A percentile compares a stretch with the other conserved stretches of the same genome.
Evolutionary conservation across 768 basidiomycete species (phyloP).

Genomic region (Dentipellis fragilis): DNA sequence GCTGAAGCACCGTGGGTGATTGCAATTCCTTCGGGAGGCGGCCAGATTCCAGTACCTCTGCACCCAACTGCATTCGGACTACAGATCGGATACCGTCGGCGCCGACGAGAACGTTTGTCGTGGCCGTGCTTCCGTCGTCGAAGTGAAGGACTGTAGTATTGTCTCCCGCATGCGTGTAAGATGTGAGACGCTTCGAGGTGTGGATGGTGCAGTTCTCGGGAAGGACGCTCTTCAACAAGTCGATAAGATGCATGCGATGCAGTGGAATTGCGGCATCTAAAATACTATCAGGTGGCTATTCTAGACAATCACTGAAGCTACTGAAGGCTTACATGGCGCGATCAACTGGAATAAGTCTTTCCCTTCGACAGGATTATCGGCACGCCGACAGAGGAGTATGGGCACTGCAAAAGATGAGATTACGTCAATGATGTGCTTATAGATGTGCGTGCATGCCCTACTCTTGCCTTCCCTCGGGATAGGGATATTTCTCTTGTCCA

Average conservation of each 20-base stretch:
- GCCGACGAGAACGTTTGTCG: constrained; percentile 18
- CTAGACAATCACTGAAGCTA: too few relatives aligned
- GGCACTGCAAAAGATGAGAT: not conserved
- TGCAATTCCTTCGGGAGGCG: not conserved
- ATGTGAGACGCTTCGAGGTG: not conserved
- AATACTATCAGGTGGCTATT: not conserved
- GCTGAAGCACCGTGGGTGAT: not conserved
- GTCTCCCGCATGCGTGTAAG: not conserved
- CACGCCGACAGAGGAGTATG: not conserved
- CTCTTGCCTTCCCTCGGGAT: not conserved
- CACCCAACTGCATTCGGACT: constrained; percentile 16
- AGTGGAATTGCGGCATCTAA: not conserved
- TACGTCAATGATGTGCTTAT: not conserved
- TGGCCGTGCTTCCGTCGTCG: constrained; percentile 14
- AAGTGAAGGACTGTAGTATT: not conserved
- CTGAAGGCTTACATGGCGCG: not conserved
- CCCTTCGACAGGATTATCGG: not conserved
- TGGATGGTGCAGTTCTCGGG: not conserved
- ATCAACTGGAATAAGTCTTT: not conserved
- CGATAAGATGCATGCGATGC: not conserved
- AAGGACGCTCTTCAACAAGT: not conserved
- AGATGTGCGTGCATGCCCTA: not conserved
- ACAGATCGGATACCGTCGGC: constrained; percentile 20
- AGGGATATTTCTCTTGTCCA: not conserved
- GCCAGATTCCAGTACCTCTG: constrained; percentile 8